Evolutionary conservation across 495 filamentous ascomycete species (phyloP).

Genomic region (Trichoderma reesei): DNA sequence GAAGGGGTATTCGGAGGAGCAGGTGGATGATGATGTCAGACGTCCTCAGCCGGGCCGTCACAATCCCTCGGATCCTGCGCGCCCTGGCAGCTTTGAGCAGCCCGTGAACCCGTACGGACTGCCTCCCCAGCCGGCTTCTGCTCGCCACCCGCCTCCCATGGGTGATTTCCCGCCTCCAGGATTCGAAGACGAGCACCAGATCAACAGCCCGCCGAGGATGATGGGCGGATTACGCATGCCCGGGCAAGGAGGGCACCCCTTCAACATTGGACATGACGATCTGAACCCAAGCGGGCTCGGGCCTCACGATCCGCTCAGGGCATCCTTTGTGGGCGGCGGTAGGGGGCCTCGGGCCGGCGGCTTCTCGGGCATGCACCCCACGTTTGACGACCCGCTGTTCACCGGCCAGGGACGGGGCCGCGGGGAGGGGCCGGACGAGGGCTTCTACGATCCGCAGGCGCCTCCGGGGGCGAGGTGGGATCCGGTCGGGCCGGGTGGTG

Average conservation of each 20-base stretch:
- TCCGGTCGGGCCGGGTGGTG: conserved; percentile 66
- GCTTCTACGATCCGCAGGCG: conserved; percentile 40
- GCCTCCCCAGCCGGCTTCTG: conserved; percentile 44
- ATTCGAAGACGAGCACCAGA: conserved; percentile 90
- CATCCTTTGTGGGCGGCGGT: conserved; percentile 42
- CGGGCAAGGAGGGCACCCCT: too few species aligned
- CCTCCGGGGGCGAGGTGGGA: conserved; percentile 62
- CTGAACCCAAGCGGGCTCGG: conserved; percentile 81
- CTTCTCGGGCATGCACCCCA: conserved; percentile 85
- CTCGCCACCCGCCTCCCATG: conserved; percentile 55
- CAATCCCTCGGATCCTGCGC: too few species aligned
- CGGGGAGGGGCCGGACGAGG: conserved; percentile 22
- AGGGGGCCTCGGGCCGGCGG: conserved; percentile 42
- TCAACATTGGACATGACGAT: conserved; percentile 71
- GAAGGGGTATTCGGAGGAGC: conserved; percentile 61
- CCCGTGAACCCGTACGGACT: too few species aligned
- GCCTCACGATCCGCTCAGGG: conserved; percentile 69
- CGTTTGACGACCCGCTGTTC: conserved; percentile 88
- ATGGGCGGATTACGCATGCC: conserved; percentile 15
- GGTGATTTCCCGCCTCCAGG: conserved; percentile 80
- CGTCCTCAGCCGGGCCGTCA: too few species aligned
- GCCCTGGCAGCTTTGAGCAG: too few species aligned
- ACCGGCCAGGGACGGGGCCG: conserved; percentile 45
- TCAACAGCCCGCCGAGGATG: conserved; percentile 52
- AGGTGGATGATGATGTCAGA: too few species aligned